Evolutionary conservation across 2,329 filamentous ascomycete species (phyloP).

Genomic region (Cytospora schulzeri): DNA sequence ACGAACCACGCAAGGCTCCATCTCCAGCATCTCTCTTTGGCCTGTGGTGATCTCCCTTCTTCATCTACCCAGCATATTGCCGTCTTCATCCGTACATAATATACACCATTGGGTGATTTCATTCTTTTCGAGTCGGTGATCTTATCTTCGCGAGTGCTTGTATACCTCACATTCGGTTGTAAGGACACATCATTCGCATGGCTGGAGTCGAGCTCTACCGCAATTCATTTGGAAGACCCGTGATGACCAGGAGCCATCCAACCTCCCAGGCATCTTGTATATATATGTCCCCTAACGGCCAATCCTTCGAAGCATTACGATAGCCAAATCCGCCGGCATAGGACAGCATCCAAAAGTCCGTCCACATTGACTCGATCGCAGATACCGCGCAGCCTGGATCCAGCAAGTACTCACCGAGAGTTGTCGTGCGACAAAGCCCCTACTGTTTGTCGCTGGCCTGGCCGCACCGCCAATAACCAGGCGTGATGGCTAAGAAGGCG

Average conservation of each 20-base stretch:
- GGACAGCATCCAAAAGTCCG: not conserved
- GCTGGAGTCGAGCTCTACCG: not conserved
- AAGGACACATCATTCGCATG: not conserved
- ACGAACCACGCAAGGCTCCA: not conserved
- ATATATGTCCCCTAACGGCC: not conserved
- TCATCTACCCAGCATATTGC: not conserved
- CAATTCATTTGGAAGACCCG: not conserved
- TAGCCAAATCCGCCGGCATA: not conserved
- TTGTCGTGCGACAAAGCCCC: not conserved
- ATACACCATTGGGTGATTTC: not conserved
- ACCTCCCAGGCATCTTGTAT: not conserved
- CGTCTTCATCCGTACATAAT: not conserved
- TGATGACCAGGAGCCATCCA: not conserved
- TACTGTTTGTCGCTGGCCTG: conserved; percentile 26
- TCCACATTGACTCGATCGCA: not conserved
- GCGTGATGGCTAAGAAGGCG: conserved; percentile 63
- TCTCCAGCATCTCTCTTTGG: not conserved
- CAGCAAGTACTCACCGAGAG: not conserved
- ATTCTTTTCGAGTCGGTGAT: not conserved
- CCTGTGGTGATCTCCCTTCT: not conserved
- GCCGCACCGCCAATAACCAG: conserved; percentile 22
- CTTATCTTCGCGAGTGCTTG: not conserved
- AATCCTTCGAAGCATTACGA: not conserved
- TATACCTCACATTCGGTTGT: not conserved
- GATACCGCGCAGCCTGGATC: not conserved